Evolutionary conservation across 495 filamentous ascomycete species (phyloP), one percentile per base, ranked within the genome.

Genomic region (Clohesyomyces aquaticus): DNA sequence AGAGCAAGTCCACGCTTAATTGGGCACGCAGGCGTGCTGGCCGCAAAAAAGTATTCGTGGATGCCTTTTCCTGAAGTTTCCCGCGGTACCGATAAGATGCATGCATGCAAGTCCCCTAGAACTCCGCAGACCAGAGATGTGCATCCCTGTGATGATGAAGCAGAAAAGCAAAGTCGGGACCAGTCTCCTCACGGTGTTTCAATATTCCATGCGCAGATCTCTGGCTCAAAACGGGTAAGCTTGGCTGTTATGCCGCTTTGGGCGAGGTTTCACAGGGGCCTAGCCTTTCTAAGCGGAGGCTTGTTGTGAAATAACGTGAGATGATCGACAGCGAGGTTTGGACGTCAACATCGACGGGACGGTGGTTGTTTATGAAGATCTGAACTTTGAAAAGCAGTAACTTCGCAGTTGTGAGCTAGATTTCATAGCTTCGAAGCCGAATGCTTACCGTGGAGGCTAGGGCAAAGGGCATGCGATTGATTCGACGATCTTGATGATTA

Each of bases 151-250:
- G n/a, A 18, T 18, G n/a, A 18, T 38, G 32, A 47, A 47, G 43
- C 43, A 18, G 16, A n/a, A 47, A 47, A 47, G 21, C 8, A n/a
- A 47, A 18, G 4, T 47, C 43, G 21, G 14, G 43, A 47, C 21
- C 6, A n/a, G 6, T 23, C 19, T 8, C 4, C 8, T 8, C 8
- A 47, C 4, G n/a, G 43, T 4, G 21, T 47, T 47, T 23, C 43
- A 47, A 18, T 47, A 47, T 8, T n/a, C 43, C 43, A 47, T 47
- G 43, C 43, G 43, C 43, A 47, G 43, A 47, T 47, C 43, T n/a
- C 4, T 4, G 18, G 43, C 43, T n/a, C 19, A 47, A 47, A 8
- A 47, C 14, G 43, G 43, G 8, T 47, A 47, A 47, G 43, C 43
- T 47, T 47, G 14, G 8, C 19, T 18, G n/a, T 8, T 18, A 8